phyloP scores from a whole-genome alignment of 2,329 filamentous ascomycete species.

The Aspergillus versicolor region DNA sequence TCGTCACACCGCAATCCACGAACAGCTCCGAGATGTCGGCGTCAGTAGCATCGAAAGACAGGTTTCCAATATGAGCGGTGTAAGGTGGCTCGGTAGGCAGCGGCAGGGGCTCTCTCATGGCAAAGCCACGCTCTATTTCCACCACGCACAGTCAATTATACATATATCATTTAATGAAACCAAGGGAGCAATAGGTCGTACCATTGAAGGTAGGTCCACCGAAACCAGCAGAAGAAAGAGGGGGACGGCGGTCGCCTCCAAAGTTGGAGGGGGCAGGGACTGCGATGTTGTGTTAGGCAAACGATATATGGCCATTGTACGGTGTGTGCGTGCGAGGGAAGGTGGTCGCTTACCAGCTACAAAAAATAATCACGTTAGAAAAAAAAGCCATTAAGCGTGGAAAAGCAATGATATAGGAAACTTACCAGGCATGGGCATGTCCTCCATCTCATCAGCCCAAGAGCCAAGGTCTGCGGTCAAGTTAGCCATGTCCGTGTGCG shows the following conservation, averaged over 20 bases:
- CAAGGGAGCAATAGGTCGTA: constrained; percentile 18
- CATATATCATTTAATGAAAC: constrained; percentile 8
- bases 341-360: constrained; percentile 31
- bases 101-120: constrained; percentile 67
- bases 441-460: constrained; percentile 99
- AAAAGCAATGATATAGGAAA: constrained; percentile 15
- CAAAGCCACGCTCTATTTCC: constrained; percentile 39
- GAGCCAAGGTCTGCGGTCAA: constrained; percentile 68
- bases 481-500: constrained; percentile 28
- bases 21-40: constrained; percentile 86
- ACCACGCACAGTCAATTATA: constrained; percentile 6
- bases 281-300: constrained; percentile 26
- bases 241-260: constrained; percentile 51
- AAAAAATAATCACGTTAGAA: constrained; percentile 12
- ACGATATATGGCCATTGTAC: constrained; percentile 5
- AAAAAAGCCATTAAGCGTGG: not conserved
- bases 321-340: constrained; percentile 6
- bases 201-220: constrained; percentile 36
- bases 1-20: constrained; percentile 77
- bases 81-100: constrained; percentile 90
- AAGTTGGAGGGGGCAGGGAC: constrained; percentile 47
- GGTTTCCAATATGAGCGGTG: constrained; percentile 93
- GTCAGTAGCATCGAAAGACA: constrained; percentile 89
- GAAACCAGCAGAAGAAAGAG: constrained; percentile 40
- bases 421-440: constrained; percentile 72